These are phyloP conservation scores for Protomyces arabidopsidicola DNA, from an alignment of 1,139 yeast genomes.

Conservation along the genomic window DNA sequence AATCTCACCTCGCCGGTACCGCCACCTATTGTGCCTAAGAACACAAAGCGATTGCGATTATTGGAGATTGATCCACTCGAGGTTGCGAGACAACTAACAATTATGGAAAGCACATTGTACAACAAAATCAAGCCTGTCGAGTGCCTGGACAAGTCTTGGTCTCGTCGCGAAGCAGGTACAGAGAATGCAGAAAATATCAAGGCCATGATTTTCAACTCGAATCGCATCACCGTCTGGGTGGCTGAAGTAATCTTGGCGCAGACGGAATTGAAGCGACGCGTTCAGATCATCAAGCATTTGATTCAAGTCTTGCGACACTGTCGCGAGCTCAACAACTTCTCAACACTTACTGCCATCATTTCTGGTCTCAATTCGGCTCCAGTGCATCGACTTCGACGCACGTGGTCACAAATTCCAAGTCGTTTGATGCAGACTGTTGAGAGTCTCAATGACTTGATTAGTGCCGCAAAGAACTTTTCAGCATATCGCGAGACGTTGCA, in stretches of 20 bases:
- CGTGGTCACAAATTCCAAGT: constrained; percentile 70
- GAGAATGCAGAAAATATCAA: constrained; percentile 38
- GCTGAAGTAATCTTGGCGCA: constrained; percentile 67
- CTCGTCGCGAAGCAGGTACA: constrained; percentile 56
- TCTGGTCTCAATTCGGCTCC: constrained; percentile 87
- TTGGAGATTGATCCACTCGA: constrained; percentile 69
- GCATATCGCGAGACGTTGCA: constrained; percentile 80
- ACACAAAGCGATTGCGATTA: constrained; percentile 36
- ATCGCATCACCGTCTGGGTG: constrained; percentile 72
- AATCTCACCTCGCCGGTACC: constrained; percentile 33
- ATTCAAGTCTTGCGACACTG: constrained; percentile 49
- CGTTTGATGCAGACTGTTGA: constrained; percentile 53
- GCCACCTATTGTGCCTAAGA: constrained; percentile 33
- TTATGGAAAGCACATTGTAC: constrained; percentile 67
- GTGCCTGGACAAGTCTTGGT: constrained; percentile 55
- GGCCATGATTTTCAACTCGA: constrained; percentile 32
- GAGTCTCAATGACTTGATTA: constrained; percentile 78
- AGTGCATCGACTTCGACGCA: constrained; percentile 73
- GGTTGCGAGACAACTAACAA: constrained; percentile 76
- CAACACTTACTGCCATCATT: constrained; percentile 90
- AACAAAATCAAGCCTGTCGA: constrained; percentile 66
- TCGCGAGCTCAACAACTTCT: constrained; percentile 70
- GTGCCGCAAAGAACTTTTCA: constrained; percentile 76
- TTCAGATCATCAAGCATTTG: constrained; percentile 65
- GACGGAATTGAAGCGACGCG: constrained; percentile 62